Conservation (phyloP, 1,284 basidiomycete genomes). For the Schizophyllum amplum region DNA sequence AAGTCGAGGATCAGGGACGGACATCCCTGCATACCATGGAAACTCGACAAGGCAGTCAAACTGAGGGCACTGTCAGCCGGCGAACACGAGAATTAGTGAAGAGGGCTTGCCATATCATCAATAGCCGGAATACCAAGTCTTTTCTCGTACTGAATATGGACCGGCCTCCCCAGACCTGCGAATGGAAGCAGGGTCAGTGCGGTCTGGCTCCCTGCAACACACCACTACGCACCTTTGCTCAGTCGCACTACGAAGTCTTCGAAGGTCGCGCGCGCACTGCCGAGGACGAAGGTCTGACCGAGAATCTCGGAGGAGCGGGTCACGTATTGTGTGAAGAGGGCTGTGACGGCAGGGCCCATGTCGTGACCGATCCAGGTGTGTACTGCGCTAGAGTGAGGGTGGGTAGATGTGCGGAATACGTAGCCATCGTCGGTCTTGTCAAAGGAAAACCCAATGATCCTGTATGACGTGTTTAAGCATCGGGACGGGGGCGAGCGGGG, state of each 20-base stretch:
- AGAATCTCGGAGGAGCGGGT: conserved; percentile 1
- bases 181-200: too few species aligned
- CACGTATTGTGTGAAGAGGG: conserved; percentile 19
- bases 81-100: too few species aligned
- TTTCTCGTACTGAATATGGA: conserved; percentile 14
- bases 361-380: conserved; percentile 21
- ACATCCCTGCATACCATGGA: too few species aligned
- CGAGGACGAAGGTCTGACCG: conserved; percentile 3
- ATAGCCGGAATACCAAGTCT: conserved; percentile 17
- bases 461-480: neutral
- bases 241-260: conserved; percentile 1
- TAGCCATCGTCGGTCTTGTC: conserved; percentile 15
- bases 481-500: too few species aligned
- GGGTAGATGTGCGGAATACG: conserved; percentile 13
- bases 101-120: conserved; percentile 24
- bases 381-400: conserved; percentile 10
- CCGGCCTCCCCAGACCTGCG: conserved; percentile 19
- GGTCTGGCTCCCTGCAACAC: too few species aligned
- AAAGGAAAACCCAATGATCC: conserved; percentile 8
- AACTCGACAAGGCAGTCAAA: too few species aligned
- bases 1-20: too few species aligned
- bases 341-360: conserved; percentile 18
- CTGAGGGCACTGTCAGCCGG: too few species aligned
- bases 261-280: neutral
- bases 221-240: too few species aligned